A percentile compares a stretch with the other conserved stretches of the same genome.
phyloP scores from a whole-genome alignment of 345 rosid species.

The Firmiana major region DNA sequence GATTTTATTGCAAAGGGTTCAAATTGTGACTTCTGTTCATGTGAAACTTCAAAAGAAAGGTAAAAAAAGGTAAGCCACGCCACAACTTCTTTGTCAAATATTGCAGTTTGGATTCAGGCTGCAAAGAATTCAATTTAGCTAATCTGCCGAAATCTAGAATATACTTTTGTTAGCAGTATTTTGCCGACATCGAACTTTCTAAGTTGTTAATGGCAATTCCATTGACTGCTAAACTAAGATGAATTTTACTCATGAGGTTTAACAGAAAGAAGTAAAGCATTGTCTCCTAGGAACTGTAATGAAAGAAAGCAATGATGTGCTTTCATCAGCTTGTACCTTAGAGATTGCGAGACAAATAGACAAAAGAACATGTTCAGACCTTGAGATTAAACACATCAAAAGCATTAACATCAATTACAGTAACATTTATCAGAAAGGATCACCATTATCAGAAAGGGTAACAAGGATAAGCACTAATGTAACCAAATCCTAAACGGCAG shows the following conservation, averaged over 20 bases:
- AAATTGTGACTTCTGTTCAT: background rate
- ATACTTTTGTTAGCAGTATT: background rate
- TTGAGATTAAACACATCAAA: background rate
- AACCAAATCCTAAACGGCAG: background rate
- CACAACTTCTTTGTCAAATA: background rate
- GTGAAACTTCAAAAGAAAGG: background rate
- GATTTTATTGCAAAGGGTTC: background rate
- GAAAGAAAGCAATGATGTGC: background rate
- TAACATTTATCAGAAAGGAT: background rate
- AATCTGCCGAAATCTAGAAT: background rate
- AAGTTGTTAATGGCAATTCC: background rate
- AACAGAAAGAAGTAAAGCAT: background rate
- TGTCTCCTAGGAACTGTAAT: background rate
- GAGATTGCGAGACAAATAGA: background rate
- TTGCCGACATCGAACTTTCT: background rate
- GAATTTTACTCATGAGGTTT: background rate
- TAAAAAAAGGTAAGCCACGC: background rate
- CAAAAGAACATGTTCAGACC: background rate
- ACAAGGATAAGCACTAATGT: conserved; percentile 2
- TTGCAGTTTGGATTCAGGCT: background rate
- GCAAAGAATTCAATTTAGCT: background rate
- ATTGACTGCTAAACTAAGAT: background rate
- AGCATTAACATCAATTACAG: background rate
- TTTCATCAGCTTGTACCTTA: background rate
- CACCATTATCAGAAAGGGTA: background rate